Base-by-base conservation (phyloP, 2,329 filamentous ascomycete genomes). In the Dothistroma pini region DNA sequence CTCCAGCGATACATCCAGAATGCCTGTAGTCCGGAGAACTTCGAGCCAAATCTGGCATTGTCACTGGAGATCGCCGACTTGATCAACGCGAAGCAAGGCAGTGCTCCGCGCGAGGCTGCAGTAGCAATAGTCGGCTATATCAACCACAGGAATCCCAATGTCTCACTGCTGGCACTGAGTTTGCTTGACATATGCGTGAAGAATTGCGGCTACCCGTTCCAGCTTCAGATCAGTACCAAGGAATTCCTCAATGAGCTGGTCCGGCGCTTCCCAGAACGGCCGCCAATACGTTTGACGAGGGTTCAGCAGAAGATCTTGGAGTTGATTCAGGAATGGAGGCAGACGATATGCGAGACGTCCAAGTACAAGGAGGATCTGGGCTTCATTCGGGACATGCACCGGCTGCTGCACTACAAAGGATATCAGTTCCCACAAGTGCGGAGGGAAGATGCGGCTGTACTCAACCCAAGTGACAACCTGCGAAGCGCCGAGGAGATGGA, bases 401-500 rank as follows among this genome's bases (percentile, higher is more conserved):
- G 95, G 59, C 79, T 99, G 68, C 80, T 99, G 70, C 93, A 91
- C 74, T 97, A 96, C 81, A 99, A 99, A 79, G 95, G 95, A 58
- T 99, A 99, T 74, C 85, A 90, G 56, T 99, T 99, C 74, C 95
- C 95, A 5, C 92, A 96, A 73, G 86, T 99, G 66, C 86, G 91
- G 69, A 85, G 89, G 66, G 95, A 99, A 75, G 93, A 99, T 82
- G 95, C 93, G 16, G 95, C 95, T 14, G 95, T 99, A 25, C 77
- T 99, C 70, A 99, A 97, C 73, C 93, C 95, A 1, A 97, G 92
- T 74, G 95, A 97, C 80, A 96, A 95, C 71, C 84, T 99, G 50
- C 92, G 96, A 78, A 97, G 93, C 0, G 92, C 91, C 25, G 95
- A 99, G 72, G 95, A 99, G 74, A 97, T 99, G 93, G 95, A 99